These are phyloP conservation scores for Podospora australis DNA, from an alignment of 495 filamentous ascomycete species.

Conservation along the genomic window DNA sequence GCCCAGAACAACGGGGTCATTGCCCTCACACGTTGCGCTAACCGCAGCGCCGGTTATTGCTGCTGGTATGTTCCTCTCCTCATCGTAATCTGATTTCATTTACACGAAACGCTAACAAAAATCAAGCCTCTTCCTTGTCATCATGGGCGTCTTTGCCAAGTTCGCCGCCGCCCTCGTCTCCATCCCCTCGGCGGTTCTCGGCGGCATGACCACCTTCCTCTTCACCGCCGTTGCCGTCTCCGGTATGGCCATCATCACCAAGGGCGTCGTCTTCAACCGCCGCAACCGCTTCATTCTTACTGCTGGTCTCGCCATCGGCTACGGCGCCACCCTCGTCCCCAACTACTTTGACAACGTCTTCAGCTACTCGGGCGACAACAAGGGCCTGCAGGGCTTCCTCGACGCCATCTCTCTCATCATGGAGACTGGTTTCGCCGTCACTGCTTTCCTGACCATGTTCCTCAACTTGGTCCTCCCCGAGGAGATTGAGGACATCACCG, in stretches of 20 bases:
- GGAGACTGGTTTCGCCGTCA: conserved; percentile 71
- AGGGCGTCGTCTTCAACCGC: conserved; percentile 66
- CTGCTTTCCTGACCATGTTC: conserved; percentile 62
- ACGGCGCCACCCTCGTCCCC: conserved; percentile 76
- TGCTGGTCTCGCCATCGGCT: conserved; percentile 66
- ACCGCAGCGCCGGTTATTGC: conserved; percentile 75
- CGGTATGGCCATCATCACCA: conserved; percentile 77
- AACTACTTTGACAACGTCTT: conserved; percentile 73
- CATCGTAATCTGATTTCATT: background rate
- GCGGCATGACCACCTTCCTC: conserved; percentile 91
- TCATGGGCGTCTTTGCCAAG: conserved; percentile 89
- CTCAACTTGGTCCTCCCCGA: conserved; percentile 68
- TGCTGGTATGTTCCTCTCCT: conserved; percentile 36
- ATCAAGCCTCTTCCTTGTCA: conserved; percentile 67
- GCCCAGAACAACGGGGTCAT: conserved; percentile 92
- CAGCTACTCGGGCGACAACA: conserved; percentile 62
- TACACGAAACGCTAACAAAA: background rate
- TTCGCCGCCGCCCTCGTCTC: conserved; percentile 83
- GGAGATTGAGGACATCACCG: conserved; percentile 53
- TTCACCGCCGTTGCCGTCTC: conserved; percentile 81
- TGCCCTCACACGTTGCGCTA: conserved; percentile 80
- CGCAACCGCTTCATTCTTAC: conserved; percentile 87
- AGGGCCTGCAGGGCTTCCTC: conserved; percentile 65
- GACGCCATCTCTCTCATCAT: conserved; percentile 77
- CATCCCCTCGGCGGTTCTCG: conserved; percentile 74